These are phyloP conservation scores for Solanum chmielewskii DNA, from an alignment of 257 asterid genomes.

Conservation along the genomic window DNA sequence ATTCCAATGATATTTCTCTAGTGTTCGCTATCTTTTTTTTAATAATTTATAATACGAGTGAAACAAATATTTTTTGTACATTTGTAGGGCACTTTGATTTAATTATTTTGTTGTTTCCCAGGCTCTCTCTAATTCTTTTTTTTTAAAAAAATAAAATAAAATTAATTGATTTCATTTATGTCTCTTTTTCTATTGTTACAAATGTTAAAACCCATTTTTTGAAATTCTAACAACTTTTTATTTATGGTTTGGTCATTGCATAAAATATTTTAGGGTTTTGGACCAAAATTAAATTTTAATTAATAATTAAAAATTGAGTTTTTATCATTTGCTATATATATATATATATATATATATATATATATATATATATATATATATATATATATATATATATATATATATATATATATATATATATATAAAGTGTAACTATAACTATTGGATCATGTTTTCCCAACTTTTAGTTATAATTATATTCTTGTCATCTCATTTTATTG, in stretches of 20 bases:
- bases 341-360: no score
- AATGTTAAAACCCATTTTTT: neutral
- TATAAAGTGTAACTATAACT: neutral
- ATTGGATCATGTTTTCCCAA: neutral
- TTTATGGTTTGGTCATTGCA: neutral
- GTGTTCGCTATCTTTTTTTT: no score
- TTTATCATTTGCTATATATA: neutral
- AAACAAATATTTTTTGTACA: no score
- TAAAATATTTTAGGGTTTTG: neutral
- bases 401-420: neutral
- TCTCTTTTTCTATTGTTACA: neutral
- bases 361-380: no score
- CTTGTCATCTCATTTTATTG: neutral
- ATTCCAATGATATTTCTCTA: neutral
- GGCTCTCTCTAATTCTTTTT: neutral
- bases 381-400: no score
- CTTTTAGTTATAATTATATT: neutral
- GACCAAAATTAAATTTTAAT: neutral
- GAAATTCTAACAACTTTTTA: neutral
- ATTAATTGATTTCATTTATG: neutral
- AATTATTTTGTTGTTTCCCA: neutral
- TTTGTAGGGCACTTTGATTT: neutral
- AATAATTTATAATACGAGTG: no score
- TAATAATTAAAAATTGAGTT: neutral
- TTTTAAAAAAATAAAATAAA: no score